Base-by-base conservation (phyloP, 2,329 filamentous ascomycete species). In the Penicillium nordicum region DNA sequence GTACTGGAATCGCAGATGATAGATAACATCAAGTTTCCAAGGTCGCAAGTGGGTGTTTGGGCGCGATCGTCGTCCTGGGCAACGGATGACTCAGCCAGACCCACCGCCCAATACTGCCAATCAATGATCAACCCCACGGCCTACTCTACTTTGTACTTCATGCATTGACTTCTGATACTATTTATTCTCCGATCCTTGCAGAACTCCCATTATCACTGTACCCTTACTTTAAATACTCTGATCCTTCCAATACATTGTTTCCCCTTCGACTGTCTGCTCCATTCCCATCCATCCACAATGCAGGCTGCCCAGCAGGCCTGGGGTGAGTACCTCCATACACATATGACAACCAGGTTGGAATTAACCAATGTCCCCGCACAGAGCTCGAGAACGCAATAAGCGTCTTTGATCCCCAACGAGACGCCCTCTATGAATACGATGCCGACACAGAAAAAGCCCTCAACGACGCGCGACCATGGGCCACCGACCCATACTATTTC, bases 351-450 rank as follows among this genome's bases (percentile, higher is more conserved):
- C 27, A 34, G 45, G 34, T 44, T 38, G 29, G 21, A 50, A 42
- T 53, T 52, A 36, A 61, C 55, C 57, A 59, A 59, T 34, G n/a
- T 44, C 42, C 41, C 47, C 54, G 18, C 38, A 16, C 69, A 96
- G 93, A 96, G 82, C 84, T 94, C 70, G 90, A 96, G 73, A 96
- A 96, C 75, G 86, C 88, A 59, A 80, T 92, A 76, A 83, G 88
- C 71, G 84, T 97, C 59, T 86, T 96, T 69, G 92, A 99, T 72
- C 84, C 89, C 51, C 85, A 85, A 64, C 89, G 91, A 69, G 94
- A 99, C 76, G 91, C 91, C 44, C 90, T 99, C 67, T 99, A 97
- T 80, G 82, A 84, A 69, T 96, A 94, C 79, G 84, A 92, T 63
- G 74, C 80, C 59, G 80, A 80, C 2, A 83, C 84, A 42, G 88